A percentile compares a stretch with the other conserved stretches of the same genome.
phyloP scores from a whole-genome alignment of 2,329 filamentous ascomycete species.

The Penicillium palitans region DNA sequence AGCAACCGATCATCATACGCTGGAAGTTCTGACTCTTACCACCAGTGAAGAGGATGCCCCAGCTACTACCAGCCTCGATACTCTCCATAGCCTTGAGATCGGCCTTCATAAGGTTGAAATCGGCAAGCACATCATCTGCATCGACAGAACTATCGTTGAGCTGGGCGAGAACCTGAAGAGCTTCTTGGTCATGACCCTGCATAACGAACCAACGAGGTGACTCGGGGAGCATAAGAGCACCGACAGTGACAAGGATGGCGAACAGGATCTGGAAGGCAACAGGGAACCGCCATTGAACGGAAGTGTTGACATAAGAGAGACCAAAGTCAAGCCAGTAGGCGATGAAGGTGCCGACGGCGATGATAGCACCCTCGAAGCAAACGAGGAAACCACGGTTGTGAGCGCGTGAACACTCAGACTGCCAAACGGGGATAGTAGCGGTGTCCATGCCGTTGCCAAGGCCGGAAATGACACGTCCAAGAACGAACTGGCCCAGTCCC shows the following conservation, averaged over 20 bases:
- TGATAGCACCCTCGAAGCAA: conserved; percentile 37
- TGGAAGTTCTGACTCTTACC: conserved; percentile 35
- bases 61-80: conserved; percentile 23
- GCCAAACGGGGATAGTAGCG: conserved; percentile 43
- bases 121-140: conserved; percentile 28
- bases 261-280: conserved; percentile 51
- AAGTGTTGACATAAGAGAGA: conserved; percentile 34
- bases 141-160: conserved; percentile 46
- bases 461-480: conserved; percentile 41
- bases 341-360: conserved; percentile 35
- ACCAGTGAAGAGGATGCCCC: conserved; percentile 26
- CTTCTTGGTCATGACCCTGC: conserved; percentile 51
- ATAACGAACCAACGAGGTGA: conserved; percentile 57
- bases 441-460: conserved; percentile 41
- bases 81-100: conserved; percentile 43
- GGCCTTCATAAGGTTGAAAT: conserved; percentile 47
- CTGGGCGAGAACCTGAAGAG: conserved; percentile 49
- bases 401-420: conserved; percentile 39
- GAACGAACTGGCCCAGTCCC: conserved; percentile 45
- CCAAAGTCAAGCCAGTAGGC: conserved; percentile 41
- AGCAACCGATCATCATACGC: conserved; percentile 32
- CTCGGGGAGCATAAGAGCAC: conserved; percentile 47
- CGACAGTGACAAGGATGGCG: conserved; percentile 28
- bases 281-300: conserved; percentile 47
- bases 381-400: conserved; percentile 39